Conservation (phyloP, 2,329 filamentous ascomycete genomes). For the Cadophora sp. region DNA sequence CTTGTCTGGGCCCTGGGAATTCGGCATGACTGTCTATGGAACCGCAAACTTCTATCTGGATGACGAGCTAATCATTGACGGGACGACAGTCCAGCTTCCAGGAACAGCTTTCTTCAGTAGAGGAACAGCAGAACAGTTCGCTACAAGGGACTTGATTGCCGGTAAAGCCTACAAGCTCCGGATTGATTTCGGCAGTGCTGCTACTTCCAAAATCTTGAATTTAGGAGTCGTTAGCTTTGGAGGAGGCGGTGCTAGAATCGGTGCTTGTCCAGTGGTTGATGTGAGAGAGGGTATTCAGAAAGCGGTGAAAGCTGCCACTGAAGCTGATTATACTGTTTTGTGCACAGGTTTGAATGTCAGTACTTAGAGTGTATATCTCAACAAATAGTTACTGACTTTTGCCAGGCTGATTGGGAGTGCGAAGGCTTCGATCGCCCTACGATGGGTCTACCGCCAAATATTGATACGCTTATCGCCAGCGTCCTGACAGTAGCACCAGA, state of each 20-base stretch:
- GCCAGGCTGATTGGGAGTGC: slow-evolving; percentile 54
- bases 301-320: slow-evolving; percentile 70
- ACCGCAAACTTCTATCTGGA: slow-evolving; percentile 47
- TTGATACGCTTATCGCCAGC: slow-evolving; percentile 52
- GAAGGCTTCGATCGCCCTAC: slow-evolving; percentile 43
- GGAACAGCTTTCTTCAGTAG: slow-evolving; percentile 50
- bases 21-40: slow-evolving; percentile 48
- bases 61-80: slow-evolving; percentile 45
- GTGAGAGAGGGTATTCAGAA: slow-evolving; percentile 65
- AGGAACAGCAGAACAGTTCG: slow-evolving; percentile 46
- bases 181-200: slow-evolving; percentile 59
- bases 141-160: slow-evolving; percentile 38
- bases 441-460: slow-evolving; percentile 40
- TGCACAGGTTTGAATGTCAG: slow-evolving; percentile 74
- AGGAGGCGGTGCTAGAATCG: slow-evolving; percentile 68
- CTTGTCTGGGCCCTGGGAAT: slow-evolving; percentile 42
- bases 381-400: slow-evolving; percentile 55
- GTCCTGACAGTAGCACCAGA: slow-evolving; percentile 63
- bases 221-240: slow-evolving; percentile 57
- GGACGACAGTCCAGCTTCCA: slow-evolving; percentile 45
- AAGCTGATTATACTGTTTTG: slow-evolving; percentile 77
- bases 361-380: slow-evolving; percentile 49
- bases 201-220: slow-evolving; percentile 61
- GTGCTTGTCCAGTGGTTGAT: slow-evolving; percentile 63
- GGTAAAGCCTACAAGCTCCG: slow-evolving; percentile 44